phyloP scores from a whole-genome alignment of 208 protist species.

The Leishmania braziliensis region DNA sequence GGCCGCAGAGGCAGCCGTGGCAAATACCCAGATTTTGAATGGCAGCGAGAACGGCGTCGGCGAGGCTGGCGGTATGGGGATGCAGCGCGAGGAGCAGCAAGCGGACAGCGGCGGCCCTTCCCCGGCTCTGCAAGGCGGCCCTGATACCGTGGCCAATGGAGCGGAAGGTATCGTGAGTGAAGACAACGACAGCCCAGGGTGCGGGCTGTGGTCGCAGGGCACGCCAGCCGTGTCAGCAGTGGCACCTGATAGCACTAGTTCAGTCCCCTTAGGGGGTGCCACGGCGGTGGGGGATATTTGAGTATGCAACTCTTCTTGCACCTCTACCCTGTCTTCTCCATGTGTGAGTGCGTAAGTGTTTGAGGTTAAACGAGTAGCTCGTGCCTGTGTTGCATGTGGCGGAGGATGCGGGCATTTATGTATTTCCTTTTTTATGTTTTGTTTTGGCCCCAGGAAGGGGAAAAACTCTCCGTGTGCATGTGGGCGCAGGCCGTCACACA shows the following conservation, averaged over 20 bases:
- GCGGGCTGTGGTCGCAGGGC: slow-evolving; percentile 1
- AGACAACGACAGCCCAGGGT: not conserved
- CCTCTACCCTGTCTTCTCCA: not conserved
- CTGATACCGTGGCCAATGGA: not conserved
- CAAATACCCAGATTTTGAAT: slow-evolving; percentile 30
- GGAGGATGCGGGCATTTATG: not conserved
- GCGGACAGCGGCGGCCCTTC: slow-evolving; percentile 14
- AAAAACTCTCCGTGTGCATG: not conserved
- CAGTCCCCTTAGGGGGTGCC: not conserved
- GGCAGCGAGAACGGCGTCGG: slow-evolving; percentile 13
- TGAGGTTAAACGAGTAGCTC: not conserved
- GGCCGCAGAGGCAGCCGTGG: slow-evolving; percentile 28
- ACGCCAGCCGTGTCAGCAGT: too few species aligned
- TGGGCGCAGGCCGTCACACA: not conserved
- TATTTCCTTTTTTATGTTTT: not conserved
- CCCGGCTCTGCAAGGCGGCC: not conserved
- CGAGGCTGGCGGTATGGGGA: slow-evolving; percentile 3
- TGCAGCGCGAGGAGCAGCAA: slow-evolving; percentile 31
- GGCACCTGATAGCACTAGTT: not conserved
- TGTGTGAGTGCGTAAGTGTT: not conserved
- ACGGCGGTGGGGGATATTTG: slow-evolving; percentile 13
- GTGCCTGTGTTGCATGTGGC: not conserved
- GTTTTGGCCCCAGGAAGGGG: not conserved
- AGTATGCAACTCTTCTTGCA: not conserved
- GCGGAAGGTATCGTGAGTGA: not conserved